A percentile compares a stretch with the other conserved stretches of the same genome.
phyloP scores from a whole-genome alignment of 768 basidiomycete species.

The Russula abietina region DNA sequence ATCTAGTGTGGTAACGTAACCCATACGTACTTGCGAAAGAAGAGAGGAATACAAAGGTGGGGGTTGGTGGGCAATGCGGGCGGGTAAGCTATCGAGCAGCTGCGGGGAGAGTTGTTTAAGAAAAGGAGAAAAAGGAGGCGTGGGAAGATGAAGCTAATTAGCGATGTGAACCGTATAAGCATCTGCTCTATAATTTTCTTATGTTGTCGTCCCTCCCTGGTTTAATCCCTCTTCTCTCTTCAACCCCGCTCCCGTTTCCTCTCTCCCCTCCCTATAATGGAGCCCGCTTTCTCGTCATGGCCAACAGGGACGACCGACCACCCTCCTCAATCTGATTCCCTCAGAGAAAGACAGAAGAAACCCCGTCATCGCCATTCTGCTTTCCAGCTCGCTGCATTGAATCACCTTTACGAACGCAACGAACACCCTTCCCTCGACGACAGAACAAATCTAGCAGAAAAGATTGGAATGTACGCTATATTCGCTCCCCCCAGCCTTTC shows the following conservation, averaged over 20 bases:
- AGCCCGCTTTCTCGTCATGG: conserved; percentile 28
- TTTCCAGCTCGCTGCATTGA: conserved; percentile 66
- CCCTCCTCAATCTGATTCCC: conserved; percentile 28
- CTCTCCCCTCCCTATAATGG: conserved; percentile 25
- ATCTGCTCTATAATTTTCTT: conserved; percentile 26
- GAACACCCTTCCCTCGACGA: conserved; percentile 70
- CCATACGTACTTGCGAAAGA: background rate
- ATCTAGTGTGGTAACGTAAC: background rate
- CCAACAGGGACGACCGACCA: conserved; percentile 18
- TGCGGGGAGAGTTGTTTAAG: background rate
- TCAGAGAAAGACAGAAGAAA: conserved; percentile 55
- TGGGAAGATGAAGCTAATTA: conserved; percentile 25
- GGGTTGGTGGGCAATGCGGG: background rate
- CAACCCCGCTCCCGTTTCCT: conserved; percentile 19
- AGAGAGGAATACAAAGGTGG: background rate
- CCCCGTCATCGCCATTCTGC: conserved; percentile 73
- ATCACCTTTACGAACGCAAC: conserved; percentile 69
- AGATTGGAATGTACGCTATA: conserved; percentile 64
- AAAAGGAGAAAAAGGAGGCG: conserved; percentile 4
- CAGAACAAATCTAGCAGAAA: conserved; percentile 61
- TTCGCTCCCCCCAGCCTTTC: conserved; percentile 11
- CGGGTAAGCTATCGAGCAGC: background rate
- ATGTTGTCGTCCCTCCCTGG: conserved; percentile 9
- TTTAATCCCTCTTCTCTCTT: conserved; percentile 12
- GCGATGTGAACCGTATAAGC: conserved; percentile 25